Evolutionary conservation across 352 stramenopile species (phyloP).

Genomic region (Globisporangium iwayamae): DNA sequence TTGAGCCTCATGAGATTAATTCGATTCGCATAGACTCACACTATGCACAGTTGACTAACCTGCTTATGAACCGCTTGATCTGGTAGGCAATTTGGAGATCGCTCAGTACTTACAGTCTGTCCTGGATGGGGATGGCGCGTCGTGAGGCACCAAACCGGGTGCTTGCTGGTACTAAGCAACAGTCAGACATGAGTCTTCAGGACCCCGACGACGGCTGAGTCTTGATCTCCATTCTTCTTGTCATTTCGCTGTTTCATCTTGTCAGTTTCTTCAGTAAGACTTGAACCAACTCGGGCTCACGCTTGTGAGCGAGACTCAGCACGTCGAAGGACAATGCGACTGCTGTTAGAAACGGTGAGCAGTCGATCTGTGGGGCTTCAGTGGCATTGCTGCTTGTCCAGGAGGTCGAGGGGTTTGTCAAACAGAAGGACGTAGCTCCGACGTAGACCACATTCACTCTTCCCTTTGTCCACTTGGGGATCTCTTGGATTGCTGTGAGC

Average conservation of each 20-base stretch:
- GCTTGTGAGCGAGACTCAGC: neutral
- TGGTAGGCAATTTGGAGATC: neutral
- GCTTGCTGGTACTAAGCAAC: neutral
- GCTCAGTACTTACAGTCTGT: neutral
- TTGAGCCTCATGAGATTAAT: neutral
- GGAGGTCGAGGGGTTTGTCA: neutral
- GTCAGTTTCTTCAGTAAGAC: neutral
- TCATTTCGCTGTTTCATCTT: neutral
- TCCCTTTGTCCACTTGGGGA: neutral
- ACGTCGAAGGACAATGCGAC: neutral
- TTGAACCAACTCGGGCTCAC: neutral
- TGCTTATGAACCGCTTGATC: neutral
- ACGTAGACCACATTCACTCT: neutral
- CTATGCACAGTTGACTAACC: neutral
- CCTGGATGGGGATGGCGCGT: neutral
- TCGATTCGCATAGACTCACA: neutral
- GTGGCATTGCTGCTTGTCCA: neutral
- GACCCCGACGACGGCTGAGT: neutral
- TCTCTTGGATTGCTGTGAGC: neutral
- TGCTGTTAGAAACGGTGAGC: neutral
- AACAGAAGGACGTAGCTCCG: neutral
- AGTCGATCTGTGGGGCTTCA: neutral
- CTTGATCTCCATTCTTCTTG: neutral
- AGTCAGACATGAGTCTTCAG: too few relatives aligned
- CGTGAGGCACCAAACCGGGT: neutral